Evolutionary conservation across 176 grass and related monocot genomes (phyloP).

Genomic region (Carex parvula): DNA sequence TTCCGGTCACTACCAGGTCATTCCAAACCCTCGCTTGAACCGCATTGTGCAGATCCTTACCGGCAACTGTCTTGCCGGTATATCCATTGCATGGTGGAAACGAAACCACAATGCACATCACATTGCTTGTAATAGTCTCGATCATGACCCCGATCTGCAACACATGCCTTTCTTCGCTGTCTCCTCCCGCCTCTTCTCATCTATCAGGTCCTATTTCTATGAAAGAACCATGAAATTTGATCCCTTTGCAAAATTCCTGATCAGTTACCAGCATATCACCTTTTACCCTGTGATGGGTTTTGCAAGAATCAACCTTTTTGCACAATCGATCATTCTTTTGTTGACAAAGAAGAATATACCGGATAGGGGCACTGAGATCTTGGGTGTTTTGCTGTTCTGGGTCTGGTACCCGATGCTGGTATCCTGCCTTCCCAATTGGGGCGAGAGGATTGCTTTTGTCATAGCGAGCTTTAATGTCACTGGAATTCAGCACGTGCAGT

Average conservation of each 20-base stretch:
- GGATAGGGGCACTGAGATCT: slow-evolving; percentile 46
- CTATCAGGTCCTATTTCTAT: slow-evolving; percentile 65
- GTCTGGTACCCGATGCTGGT: slow-evolving; percentile 77
- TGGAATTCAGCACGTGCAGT: slow-evolving; percentile 90
- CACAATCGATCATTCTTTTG: slow-evolving; percentile 56
- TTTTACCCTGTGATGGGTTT: slow-evolving; percentile 91
- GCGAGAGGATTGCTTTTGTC: slow-evolving; percentile 69
- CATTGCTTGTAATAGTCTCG: slow-evolving; percentile 89
- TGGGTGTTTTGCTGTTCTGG: slow-evolving; percentile 61
- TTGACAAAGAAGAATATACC: slow-evolving; percentile 45
- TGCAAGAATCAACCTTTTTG: slow-evolving; percentile 75
- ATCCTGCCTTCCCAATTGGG: slow-evolving; percentile 64
- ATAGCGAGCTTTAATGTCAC: slow-evolving; percentile 55
- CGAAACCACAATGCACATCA: slow-evolving; percentile 93
- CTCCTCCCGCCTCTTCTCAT: slow-evolving; percentile 54
- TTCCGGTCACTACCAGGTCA: slow-evolving; percentile 70
- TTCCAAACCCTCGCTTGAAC: slow-evolving; percentile 27
- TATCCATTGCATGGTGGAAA: slow-evolving; percentile 98
- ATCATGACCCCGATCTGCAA: slow-evolving; percentile 92
- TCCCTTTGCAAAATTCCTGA: slow-evolving; percentile 43
- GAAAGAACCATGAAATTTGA: slow-evolving; percentile 59
- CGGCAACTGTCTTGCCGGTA: slow-evolving; percentile 84
- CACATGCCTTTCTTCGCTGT: slow-evolving; percentile 95
- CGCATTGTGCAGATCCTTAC: slow-evolving; percentile 57
- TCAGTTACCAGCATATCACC: slow-evolving; percentile 97